These are phyloP conservation scores for Crucibulum laeve DNA, from an alignment of 768 basidiomycete species.

Conservation along the genomic window DNA sequence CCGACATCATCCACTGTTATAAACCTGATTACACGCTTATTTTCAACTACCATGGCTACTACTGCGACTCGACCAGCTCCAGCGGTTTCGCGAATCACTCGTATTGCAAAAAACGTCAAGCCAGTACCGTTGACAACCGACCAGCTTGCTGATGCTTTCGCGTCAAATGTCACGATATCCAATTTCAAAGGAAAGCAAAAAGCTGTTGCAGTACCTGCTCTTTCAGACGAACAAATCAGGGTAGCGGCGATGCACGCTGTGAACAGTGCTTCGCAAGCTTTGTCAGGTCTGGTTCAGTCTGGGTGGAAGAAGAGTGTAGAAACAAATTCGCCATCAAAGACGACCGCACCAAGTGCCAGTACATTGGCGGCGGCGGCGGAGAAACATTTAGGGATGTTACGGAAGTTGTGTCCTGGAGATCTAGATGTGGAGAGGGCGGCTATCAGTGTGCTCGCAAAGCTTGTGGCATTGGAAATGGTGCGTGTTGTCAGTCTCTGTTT, in stretches of 20 bases:
- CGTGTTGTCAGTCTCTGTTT: slow-evolving; percentile 19
- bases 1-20: too few relatives aligned
- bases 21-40: too few relatives aligned
- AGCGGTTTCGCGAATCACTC: too few relatives aligned
- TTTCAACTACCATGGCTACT: too few relatives aligned
- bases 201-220: slow-evolving; percentile 6
- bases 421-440: slow-evolving; percentile 75
- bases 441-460: slow-evolving; percentile 59
- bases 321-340: slow-evolving; percentile 16
- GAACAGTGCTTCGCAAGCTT: slow-evolving; percentile 55
- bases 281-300: slow-evolving; percentile 47
- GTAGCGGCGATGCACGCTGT: slow-evolving; percentile 56
- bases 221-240: slow-evolving; percentile 30
- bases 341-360: slow-evolving; percentile 26
- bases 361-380: slow-evolving; percentile 33
- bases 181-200: slow-evolving; percentile 26
- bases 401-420: slow-evolving; percentile 39
- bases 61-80: too few relatives aligned
- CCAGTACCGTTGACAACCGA: slow-evolving; percentile 13
- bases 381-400: slow-evolving; percentile 41
- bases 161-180: slow-evolving; percentile 20
- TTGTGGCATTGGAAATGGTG: slow-evolving; percentile 69
- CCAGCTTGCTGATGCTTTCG: slow-evolving; percentile 23
- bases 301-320: slow-evolving; percentile 53
- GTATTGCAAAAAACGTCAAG: too few relatives aligned